Base-by-base conservation (phyloP, 371 early-diverging fungal genomes). In the Syncephalastrum sp. region DNA sequence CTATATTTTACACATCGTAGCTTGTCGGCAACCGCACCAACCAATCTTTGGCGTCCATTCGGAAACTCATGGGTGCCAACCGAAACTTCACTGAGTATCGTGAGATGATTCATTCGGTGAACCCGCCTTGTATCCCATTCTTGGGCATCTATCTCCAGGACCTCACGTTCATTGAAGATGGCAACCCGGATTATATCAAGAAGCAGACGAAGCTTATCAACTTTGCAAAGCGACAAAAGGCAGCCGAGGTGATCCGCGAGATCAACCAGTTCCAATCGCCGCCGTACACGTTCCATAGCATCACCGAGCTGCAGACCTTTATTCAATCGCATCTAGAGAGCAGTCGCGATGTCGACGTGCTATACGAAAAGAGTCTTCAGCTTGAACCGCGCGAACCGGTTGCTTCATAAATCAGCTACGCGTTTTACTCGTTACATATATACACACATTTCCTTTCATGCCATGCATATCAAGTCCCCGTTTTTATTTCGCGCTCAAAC, bases 51-150 rank as follows among this genome's bases (percentile, higher is more conserved):
- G 56, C 63, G 15, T 63, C 71, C 25, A 74, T 61, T 61, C 88
- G 64, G 64, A 83, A 65, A 53, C 64, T 90, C 29, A 90, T 93
- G 86, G 84, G 85, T 52, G 82, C 91, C n/a, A 83, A 84, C 60
- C 85, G 86, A 61, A 96, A 94, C 67, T 95, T 91, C 69, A 72
- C 83, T n/a, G 83, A 81, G 45, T 96, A 96, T 67, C 90, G 96
- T 54, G 87, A 90, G 23, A 82, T 89, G 53, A 74, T 96, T 45
- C 90, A 91, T 60, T 82, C 85, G 5, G 87, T 86, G 59, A 90
- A 89, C 61, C 95, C 95, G 47, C 96, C 97, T 0, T 92, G 93
- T 60, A 87, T 96, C 15, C 97, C 97, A 0, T 95, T 94, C 67
- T 75, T 96, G 51, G 95, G 91, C 38, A 81, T 88, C 21, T 92